These are phyloP conservation scores for Alnus glutinosa DNA, from an alignment of 306 rosid genomes.

Conservation along the genomic window DNA sequence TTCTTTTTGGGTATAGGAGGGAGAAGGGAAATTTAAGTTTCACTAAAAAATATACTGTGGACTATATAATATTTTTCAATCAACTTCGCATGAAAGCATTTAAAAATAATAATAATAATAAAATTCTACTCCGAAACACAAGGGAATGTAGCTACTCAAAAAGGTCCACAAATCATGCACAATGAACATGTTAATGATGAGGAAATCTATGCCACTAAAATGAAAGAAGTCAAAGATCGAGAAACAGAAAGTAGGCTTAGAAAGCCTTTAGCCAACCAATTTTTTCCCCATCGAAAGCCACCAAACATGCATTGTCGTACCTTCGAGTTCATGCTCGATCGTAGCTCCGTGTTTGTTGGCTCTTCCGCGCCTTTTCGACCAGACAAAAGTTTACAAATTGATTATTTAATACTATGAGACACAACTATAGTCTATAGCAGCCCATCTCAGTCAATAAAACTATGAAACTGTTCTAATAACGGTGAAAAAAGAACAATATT, in stretches of 20 bases:
- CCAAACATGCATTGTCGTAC: slow-evolving; percentile 16
- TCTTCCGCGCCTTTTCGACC: slow-evolving; percentile 9
- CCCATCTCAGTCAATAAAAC: too few relatives aligned
- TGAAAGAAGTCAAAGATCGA: neutral
- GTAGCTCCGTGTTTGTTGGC: slow-evolving; percentile 53
- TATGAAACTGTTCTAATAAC: too few relatives aligned
- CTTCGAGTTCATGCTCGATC: slow-evolving; percentile 25
- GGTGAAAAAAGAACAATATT: too few relatives aligned
- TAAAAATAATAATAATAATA: too few relatives aligned
- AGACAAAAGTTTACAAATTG: neutral
- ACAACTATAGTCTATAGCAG: neutral
- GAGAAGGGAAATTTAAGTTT: too few relatives aligned
- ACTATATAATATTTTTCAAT: too few relatives aligned
- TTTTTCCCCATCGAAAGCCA: slow-evolving; percentile 25
- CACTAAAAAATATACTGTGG: too few relatives aligned
- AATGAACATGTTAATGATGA: neutral
- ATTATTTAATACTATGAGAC: neutral
- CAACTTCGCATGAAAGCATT: too few relatives aligned
- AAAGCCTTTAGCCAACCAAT: neutral
- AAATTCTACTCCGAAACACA: slow-evolving; percentile 6
- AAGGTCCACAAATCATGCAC: too few relatives aligned
- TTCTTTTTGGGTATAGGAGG: too few relatives aligned
- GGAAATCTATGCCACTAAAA: slow-evolving; percentile 14
- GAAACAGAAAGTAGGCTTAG: slow-evolving; percentile 3
- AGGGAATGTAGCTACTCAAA: slow-evolving; percentile 2